Percentiles rank a stretch among this genome's conserved stretches.
phyloP scores from a whole-genome alignment of 352 stramenopile species.

The Pythium oligandrum region DNA sequence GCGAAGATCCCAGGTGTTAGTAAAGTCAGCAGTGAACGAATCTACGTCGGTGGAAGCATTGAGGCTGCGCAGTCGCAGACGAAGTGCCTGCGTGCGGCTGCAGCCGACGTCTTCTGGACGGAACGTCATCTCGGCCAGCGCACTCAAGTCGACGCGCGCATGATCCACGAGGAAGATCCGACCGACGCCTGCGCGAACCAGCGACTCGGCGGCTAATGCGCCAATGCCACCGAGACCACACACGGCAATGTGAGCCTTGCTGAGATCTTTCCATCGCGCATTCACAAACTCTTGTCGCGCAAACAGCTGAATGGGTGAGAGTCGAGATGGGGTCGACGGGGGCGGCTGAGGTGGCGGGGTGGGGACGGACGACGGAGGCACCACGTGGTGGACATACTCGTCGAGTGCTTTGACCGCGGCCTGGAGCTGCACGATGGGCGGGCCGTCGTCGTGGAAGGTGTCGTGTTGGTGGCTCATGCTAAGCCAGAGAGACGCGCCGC shows the following conservation, averaged over 20 bases:
- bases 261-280: constrained; percentile 23
- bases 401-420: constrained; percentile 31
- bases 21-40: constrained; percentile 23
- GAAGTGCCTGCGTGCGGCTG: constrained; percentile 30
- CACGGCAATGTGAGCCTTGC: constrained; percentile 21
- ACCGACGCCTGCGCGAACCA: constrained; percentile 28
- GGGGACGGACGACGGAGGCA: constrained; percentile 1
- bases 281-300: constrained; percentile 3
- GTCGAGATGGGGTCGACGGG: background rate
- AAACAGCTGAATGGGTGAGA: background rate
- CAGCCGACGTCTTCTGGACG: constrained; percentile 27
- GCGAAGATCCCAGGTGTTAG: constrained; percentile 22
- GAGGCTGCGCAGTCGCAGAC: constrained; percentile 30
- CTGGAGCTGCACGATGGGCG: constrained; percentile 35
- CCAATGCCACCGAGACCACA: constrained; percentile 28
- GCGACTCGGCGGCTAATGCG: constrained; percentile 22
- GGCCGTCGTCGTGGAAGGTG: constrained; percentile 36
- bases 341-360: background rate
- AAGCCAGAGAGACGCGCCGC: background rate
- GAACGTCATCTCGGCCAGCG: constrained; percentile 23
- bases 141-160: constrained; percentile 19
- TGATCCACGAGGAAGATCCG: constrained; percentile 33
- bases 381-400: constrained; percentile 24
- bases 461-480: constrained; percentile 26
- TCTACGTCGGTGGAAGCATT: constrained; percentile 16